Percentiles rank a stretch among this genome's conserved stretches.
These are phyloP conservation scores for Prototheca cutis DNA, from an alignment of 163 green algal genomes.

Conservation along the genomic window DNA sequence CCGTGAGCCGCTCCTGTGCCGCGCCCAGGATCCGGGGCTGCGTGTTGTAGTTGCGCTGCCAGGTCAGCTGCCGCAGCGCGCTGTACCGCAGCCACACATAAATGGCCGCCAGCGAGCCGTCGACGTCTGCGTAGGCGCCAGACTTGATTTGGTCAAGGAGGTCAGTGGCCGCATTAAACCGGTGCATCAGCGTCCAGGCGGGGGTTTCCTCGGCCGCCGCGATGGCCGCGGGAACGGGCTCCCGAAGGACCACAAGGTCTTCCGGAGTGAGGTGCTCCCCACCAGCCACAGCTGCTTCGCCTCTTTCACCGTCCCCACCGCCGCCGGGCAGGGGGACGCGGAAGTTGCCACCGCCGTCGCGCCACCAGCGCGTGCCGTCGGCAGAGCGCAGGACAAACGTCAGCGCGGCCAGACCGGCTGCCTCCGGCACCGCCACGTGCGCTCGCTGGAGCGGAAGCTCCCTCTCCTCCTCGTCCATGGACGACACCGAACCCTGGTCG, in stretches of 20 bases:
- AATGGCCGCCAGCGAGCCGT: conserved; percentile 46
- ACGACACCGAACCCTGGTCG: conserved; percentile 10
- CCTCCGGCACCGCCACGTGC: conserved; percentile 36
- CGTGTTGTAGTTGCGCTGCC: conserved; percentile 98
- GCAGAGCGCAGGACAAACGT: conserved; percentile 63
- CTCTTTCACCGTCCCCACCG: not conserved
- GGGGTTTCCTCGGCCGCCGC: conserved; percentile 62
- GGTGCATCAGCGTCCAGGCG: conserved; percentile 93
- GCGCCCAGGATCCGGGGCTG: conserved; percentile 83
- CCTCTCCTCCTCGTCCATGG: conserved; percentile 29
- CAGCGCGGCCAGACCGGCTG: conserved; percentile 35
- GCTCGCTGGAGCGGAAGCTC: conserved; percentile 57
- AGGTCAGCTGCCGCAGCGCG: conserved; percentile 81
- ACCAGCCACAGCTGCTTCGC: not conserved
- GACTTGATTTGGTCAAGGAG: conserved; percentile 53
- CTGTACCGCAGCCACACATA: conserved; percentile 89
- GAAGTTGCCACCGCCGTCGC: conserved; percentile 70
- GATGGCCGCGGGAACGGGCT: conserved; percentile 54
- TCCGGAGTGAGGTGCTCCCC: no score
- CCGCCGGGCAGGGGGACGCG: conserved; percentile 42
- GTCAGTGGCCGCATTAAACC: conserved; percentile 82
- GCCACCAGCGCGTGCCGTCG: conserved; percentile 66
- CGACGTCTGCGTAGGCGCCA: conserved; percentile 41
- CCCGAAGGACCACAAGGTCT: conserved; percentile 13
- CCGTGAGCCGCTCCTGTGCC: conserved; percentile 81